These are phyloP conservation scores for Bjerkandera adusta DNA, from an alignment of 1,284 basidiomycete genomes.

Conservation along the genomic window DNA sequence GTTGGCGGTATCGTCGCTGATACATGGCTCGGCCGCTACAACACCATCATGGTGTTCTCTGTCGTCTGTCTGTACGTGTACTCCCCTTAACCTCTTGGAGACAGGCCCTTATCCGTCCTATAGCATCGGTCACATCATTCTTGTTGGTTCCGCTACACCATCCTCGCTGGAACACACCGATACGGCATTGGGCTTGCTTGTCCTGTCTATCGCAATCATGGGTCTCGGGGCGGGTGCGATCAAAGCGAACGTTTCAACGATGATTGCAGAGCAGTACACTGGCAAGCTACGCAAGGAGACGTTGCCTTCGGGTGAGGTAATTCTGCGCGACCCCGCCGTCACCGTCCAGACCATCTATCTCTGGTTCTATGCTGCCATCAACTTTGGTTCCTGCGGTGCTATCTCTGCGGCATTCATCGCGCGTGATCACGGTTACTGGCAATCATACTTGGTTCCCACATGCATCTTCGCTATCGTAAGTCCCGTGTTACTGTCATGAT, in stretches of 20 bases:
- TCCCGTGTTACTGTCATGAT: too few relatives aligned
- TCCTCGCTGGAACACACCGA: conserved; percentile 31
- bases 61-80: conserved; percentile 35
- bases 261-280: conserved; percentile 60
- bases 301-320: conserved; percentile 53
- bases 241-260: conserved; percentile 57
- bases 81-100: neutral
- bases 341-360: conserved; percentile 51
- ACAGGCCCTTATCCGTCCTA: conserved; percentile 12
- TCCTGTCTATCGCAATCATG: conserved; percentile 45
- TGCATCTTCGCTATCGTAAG: conserved; percentile 32
- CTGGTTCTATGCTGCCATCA: conserved; percentile 53
- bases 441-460: conserved; percentile 44
- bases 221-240: conserved; percentile 48
- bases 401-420: conserved; percentile 48
- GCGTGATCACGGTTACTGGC: conserved; percentile 47
- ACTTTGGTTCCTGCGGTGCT: conserved; percentile 51
- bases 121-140: conserved; percentile 41
- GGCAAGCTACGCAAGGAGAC: conserved; percentile 43
- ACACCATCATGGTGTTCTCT: conserved; percentile 54
- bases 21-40: conserved; percentile 57
- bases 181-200: conserved; percentile 36
- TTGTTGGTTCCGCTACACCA: conserved; percentile 39
- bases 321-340: conserved; percentile 59
- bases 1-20: conserved; percentile 54